A percentile compares a stretch with the other conserved stretches of the same genome.
Conservation (phyloP, 768 basidiomycete species). For the Mycena venus region DNA sequence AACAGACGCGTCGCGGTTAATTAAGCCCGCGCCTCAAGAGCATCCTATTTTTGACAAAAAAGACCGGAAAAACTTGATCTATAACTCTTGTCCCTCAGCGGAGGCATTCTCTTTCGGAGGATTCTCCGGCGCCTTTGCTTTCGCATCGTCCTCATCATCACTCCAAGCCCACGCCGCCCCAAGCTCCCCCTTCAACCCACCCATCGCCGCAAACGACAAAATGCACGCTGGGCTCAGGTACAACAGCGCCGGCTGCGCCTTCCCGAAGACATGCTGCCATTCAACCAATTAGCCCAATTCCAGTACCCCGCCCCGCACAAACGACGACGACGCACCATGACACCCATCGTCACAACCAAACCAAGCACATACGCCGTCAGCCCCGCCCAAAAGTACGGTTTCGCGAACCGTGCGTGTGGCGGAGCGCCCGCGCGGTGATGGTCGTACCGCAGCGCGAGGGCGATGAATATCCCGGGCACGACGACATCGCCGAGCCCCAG, state of each 20-base stretch:
- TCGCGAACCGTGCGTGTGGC: conserved; percentile 58
- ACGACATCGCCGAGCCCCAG: conserved; percentile 93
- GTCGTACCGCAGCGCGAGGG: conserved; percentile 91
- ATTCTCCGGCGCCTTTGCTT: too few species aligned
- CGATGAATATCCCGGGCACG: conserved; percentile 77
- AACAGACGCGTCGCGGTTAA: too few species aligned
- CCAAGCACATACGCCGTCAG: conserved; percentile 82
- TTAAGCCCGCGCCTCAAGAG: too few species aligned
- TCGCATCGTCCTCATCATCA: conserved; percentile 63
- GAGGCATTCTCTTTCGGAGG: too few species aligned
- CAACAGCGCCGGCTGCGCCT: conserved; percentile 92
- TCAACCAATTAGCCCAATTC: background rate
- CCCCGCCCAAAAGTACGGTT: conserved; percentile 82
- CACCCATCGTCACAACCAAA: conserved; percentile 80
- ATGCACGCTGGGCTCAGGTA: conserved; percentile 92
- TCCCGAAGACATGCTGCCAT: conserved; percentile 65
- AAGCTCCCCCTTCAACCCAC: conserved; percentile 76
- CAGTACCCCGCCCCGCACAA: background rate
- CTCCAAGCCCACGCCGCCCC: conserved; percentile 78
- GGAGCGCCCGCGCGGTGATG: conserved; percentile 54
- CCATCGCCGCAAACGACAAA: conserved; percentile 73
- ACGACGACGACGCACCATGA: conserved; percentile 64
- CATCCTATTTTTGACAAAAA: too few species aligned
- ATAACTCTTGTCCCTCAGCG: too few species aligned
- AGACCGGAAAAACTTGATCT: too few species aligned